Base-by-base conservation (phyloP, 2,329 filamentous ascomycete species). In the Colletotrichum sojae region DNA sequence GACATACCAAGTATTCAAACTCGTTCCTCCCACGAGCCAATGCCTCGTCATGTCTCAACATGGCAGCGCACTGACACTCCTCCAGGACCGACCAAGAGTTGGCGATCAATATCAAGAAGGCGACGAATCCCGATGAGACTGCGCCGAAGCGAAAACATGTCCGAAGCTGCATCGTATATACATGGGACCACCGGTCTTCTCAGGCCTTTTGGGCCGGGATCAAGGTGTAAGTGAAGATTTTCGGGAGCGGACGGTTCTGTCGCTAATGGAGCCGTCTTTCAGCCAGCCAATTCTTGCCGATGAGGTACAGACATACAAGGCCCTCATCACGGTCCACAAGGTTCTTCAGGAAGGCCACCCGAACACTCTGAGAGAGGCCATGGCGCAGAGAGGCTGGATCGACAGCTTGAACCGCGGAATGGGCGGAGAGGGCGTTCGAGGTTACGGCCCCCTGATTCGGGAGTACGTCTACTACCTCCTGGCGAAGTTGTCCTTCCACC, bases 271-370 rank as follows among this genome's bases (percentile, higher is more conserved):
- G 45, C 40, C 27, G 16, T n/a, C 13, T 13, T 64, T 48, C 74
- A 97, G 94, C 76, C 95, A 98, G 84, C 96, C 96, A n/a, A 94
- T 99, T 77, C 89, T 98, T 73, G 95, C 96, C 81, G 96, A 99
- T 79, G 96, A 99, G 84, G 92, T 99, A 46, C 96, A 99, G 84
- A 98, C 96, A 4, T 99, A 98, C 88, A 99, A 99, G 81, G 95
- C 96, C 55, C 88, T 99, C 70, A 98, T 98, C 77, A 98, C 94
- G 22, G 90, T 98, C 73, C 96, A 99, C 85, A 98, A 98, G 81
- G 95, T 99, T 61, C 87, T 99, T 18, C 96, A 99, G 78, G 96
- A 99, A 81, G 96, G 96, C 16, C 96, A 99, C 77, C 95, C 96
- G 0, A 87, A 93, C 64, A 93, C 93, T 2, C 83, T 99, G 40